Conservation (phyloP, 2,329 filamentous ascomycete species). For the Gaeumannomyces tritici region DNA sequence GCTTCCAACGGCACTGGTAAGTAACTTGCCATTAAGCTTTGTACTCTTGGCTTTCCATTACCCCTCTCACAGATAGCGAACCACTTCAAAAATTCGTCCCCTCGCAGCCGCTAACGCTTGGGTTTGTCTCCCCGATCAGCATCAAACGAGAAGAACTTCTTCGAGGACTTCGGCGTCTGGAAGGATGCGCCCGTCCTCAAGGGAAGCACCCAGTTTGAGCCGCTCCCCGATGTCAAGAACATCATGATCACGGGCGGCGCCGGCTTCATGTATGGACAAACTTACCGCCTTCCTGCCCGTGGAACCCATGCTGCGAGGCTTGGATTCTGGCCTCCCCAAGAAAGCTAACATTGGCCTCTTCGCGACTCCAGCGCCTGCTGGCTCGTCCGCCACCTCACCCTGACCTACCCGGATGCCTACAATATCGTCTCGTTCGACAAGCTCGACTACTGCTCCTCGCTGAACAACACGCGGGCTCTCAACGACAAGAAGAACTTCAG, state of each 20-base stretch:
- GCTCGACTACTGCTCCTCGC: constrained; percentile 70
- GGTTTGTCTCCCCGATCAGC: too few species aligned
- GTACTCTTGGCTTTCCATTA: too few species aligned
- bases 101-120: too few species aligned
- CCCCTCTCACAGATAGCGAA: too few species aligned
- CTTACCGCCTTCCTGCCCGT: not conserved
- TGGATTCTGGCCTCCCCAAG: too few species aligned
- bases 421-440: constrained; percentile 79
- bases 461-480: constrained; percentile 68
- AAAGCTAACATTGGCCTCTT: too few species aligned
- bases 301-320: not conserved
- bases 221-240: constrained; percentile 60
- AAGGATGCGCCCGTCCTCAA: constrained; percentile 60
- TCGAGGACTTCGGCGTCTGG: constrained; percentile 57
- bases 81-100: too few species aligned
- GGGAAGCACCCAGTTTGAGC: constrained; percentile 62
- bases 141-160: constrained; percentile 25
- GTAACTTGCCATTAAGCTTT: too few species aligned
- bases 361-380: constrained; percentile 57
- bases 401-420: constrained; percentile 66
- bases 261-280: constrained; percentile 64
- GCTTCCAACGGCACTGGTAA: too few species aligned
- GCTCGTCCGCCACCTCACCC: constrained; percentile 68
- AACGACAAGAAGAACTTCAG: constrained; percentile 62
- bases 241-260: constrained; percentile 79